Evolutionary conservation across 2,329 filamentous ascomycete genomes (phyloP).

Genomic region (Trichoderma sp.): DNA sequence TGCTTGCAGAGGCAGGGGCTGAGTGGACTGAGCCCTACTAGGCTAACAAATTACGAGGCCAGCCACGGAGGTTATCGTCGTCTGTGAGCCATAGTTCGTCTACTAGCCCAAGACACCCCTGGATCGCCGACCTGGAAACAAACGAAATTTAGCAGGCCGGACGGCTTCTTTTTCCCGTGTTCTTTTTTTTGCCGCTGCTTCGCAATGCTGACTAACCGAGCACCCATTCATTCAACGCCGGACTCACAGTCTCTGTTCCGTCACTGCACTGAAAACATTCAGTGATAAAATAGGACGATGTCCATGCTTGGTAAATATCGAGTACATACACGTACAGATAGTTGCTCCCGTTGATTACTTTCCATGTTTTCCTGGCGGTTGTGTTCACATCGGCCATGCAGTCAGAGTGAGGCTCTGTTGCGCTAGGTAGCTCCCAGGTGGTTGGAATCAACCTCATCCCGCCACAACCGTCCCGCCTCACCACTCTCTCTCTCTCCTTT

Average conservation of each 20-base stretch:
- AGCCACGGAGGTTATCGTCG: constrained; percentile 1
- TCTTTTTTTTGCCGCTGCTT: no score
- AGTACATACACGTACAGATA: no score
- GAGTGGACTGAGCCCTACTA: constrained; percentile 5
- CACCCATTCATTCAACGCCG: no score
- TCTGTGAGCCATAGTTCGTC: constrained; percentile 9
- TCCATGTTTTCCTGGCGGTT: background rate
- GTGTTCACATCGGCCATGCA: no score
- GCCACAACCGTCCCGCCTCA: background rate
- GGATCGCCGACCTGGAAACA: constrained; percentile 5
- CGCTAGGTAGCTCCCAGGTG: background rate
- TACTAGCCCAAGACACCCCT: background rate
- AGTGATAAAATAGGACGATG: no score
- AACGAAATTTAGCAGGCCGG: no score
- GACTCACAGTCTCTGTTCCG: no score
- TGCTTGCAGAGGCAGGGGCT: constrained; percentile 4
- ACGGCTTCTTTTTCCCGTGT: no score
- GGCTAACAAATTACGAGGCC: constrained; percentile 13
- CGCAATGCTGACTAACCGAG: no score
- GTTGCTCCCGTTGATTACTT: background rate
- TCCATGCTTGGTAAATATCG: no score
- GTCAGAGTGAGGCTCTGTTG: constrained; percentile 9
- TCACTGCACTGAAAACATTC: no score
- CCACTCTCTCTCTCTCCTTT: background rate
- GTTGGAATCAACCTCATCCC: background rate